A percentile compares a stretch with the other conserved stretches of the same genome.
These are phyloP conservation scores for Pedinophyceae sp. DNA, from an alignment of 139 green algal genomes.

Conservation along the genomic window DNA sequence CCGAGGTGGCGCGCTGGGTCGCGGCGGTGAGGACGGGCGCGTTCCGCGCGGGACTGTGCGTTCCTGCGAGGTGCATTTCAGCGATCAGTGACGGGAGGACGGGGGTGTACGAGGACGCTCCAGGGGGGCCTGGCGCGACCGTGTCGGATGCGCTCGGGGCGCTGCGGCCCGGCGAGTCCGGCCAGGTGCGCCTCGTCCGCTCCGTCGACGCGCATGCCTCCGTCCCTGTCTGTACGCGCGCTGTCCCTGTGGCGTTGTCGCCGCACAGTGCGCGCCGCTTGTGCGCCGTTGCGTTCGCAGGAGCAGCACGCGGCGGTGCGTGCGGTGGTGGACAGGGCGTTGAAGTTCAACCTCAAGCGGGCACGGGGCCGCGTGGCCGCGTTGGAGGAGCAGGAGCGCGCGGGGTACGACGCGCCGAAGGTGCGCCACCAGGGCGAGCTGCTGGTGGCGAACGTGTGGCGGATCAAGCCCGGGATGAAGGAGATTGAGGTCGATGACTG, in stretches of 20 bases:
- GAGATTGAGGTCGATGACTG: constrained; percentile 40
- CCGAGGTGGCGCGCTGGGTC: too few species aligned
- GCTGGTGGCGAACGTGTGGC: constrained; percentile 62
- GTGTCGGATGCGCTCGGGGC: too few species aligned
- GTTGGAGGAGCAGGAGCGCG: constrained; percentile 29
- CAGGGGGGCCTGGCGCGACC: too few species aligned
- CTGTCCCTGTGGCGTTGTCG: neutral
- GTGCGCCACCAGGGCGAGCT: constrained; percentile 49
- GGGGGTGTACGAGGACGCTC: too few species aligned
- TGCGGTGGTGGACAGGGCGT: constrained; percentile 23
- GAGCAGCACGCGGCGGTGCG: constrained; percentile 18
- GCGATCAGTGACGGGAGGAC: too few species aligned
- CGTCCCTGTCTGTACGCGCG: constrained; percentile 5
- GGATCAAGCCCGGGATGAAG: constrained; percentile 1
- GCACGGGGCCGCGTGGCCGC: constrained; percentile 3
- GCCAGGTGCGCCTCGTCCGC: too few species aligned
- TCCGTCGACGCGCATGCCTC: too few species aligned
- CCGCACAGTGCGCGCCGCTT: constrained; percentile 3
- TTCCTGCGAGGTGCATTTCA: too few species aligned
- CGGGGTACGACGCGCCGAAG: constrained; percentile 14
- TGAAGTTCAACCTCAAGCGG: constrained; percentile 14
- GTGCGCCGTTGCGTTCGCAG: constrained; percentile 23
- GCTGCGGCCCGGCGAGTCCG: too few species aligned
- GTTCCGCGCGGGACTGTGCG: too few species aligned
- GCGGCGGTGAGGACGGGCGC: too few species aligned